phyloP scores from a whole-genome alignment of 306 rosid species.

The Adenanthera pavonina region DNA sequence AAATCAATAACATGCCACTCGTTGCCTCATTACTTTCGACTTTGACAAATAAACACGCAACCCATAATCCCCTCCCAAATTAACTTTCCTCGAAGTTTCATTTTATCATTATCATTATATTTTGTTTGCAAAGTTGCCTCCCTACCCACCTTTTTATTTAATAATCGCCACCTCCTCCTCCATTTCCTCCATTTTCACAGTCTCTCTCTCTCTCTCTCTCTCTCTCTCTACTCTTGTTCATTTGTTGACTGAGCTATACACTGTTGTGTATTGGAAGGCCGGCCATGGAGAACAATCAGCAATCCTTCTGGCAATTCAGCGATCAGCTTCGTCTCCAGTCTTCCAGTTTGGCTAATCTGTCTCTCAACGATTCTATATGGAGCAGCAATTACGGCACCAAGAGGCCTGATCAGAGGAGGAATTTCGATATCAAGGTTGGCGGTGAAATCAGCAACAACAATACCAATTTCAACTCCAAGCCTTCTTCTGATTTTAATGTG shows the following conservation, averaged over 20 bases:
- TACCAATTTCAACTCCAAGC: conserved; percentile 40
- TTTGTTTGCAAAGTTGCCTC: not conserved
- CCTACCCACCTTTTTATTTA: not conserved
- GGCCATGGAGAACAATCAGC: conserved; percentile 68
- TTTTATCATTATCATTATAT: not conserved
- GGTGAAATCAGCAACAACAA: conserved; percentile 60
- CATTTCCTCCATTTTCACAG: not conserved
- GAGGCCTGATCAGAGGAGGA: conserved; percentile 63
- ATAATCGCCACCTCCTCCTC: not conserved
- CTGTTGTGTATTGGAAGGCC: not conserved
- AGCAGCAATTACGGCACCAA: conserved; percentile 56
- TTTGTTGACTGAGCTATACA: not conserved
- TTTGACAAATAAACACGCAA: conserved; percentile 17
- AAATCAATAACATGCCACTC: not conserved
- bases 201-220: not conserved
- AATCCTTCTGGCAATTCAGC: conserved; percentile 84
- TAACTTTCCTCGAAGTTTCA: conserved; percentile 11
- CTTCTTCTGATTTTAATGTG: conserved; percentile 52
- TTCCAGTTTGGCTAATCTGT: conserved; percentile 60
- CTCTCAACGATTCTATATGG: conserved; percentile 89
- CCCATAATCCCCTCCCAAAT: not conserved
- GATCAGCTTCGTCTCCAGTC: conserved; percentile 81
- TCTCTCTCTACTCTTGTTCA: not conserved
- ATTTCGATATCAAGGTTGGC: conserved; percentile 84
- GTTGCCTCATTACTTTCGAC: not conserved